Percentiles rank a stretch among this genome's conserved stretches.
Conservation (phyloP, 2,329 filamentous ascomycete species). For the Diaporthe humulicola region DNA sequence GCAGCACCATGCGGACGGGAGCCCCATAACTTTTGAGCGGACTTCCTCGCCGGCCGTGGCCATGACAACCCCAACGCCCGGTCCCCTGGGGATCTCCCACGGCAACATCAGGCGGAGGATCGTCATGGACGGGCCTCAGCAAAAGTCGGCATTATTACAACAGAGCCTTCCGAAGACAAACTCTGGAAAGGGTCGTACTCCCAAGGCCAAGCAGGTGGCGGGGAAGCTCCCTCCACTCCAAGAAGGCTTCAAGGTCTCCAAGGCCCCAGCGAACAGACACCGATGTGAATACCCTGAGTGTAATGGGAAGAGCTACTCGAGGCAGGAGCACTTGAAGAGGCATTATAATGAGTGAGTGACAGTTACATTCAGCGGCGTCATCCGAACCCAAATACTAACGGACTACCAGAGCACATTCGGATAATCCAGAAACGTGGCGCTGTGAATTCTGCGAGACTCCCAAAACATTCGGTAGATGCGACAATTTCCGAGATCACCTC, state of each 20-base stretch:
- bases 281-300: constrained; percentile 35
- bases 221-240: constrained; percentile 30
- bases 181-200: constrained; percentile 26
- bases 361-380: too few species aligned
- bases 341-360: constrained; percentile 37
- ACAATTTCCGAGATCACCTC: constrained; percentile 39
- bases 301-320: constrained; percentile 35
- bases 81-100: constrained; percentile 28
- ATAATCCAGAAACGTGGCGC: constrained; percentile 35
- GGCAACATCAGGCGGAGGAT: constrained; percentile 36
- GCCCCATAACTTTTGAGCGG: constrained; percentile 37
- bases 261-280: constrained; percentile 34
- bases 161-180: constrained; percentile 34
- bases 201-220: constrained; percentile 32
- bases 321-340: constrained; percentile 38
- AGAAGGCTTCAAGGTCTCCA: constrained; percentile 33
- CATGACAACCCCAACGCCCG: constrained; percentile 34
- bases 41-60: constrained; percentile 34
- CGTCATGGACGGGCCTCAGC: constrained; percentile 37
- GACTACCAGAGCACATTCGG: constrained; percentile 22
- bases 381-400: not conserved
- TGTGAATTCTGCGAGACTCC: constrained; percentile 36
- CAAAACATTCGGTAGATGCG: constrained; percentile 35
- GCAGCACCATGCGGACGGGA: constrained; percentile 36
- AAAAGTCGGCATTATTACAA: constrained; percentile 37